Evolutionary conservation across 495 filamentous ascomycete species (phyloP), one percentile per base, ranked within the genome.

Genomic region (Recurvomyces mirabilis): DNA sequence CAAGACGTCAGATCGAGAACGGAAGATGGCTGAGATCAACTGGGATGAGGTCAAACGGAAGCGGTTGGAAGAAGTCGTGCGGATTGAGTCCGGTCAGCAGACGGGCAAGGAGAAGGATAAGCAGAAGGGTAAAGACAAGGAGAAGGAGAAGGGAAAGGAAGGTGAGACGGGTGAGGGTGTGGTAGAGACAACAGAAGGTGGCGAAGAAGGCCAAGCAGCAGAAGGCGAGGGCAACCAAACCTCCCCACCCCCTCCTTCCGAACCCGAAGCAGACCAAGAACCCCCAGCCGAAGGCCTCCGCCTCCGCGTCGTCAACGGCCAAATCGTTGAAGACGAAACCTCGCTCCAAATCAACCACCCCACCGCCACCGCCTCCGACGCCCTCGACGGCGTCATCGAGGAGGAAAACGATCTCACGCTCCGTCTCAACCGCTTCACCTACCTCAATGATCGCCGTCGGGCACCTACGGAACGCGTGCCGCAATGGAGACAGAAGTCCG

Each of bases 331-430:
- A 11, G 84, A 94, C 56, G 70, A 82, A 28, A 63, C 69, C n/a
- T 82, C 82, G 0, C 68, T 91, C n/a, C 68, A 77, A 20, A 74
- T 94, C 30, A 84, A 0, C 83, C 87, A 46, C 79, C 81, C 17
- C 71, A 15, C 49, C 14, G 68, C 66, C 18, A 57, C 64, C n/a
- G 67, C 67, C 19, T 67, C 69, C 19, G 69, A 68, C n/a, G 65
- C 60, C 0, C 68, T 80, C 20, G 78, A 84, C 39, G 73, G 78
- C 31, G 67, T 35, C 17, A 33, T 85, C 5, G 81, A 84, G 53
- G 41, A 46, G 24, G 93, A 95, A 58, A 84, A 84, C 59, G 83
- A 88, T 20, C 77, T 94, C 47, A 88, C 86, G 1, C 71, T 76
- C 13, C 72, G 80, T 46, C 70, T 86, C 51, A 98, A 82, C 24